Conservation (phyloP, 2,329 filamentous ascomycete genomes). For the Seiridium unicorne region DNA sequence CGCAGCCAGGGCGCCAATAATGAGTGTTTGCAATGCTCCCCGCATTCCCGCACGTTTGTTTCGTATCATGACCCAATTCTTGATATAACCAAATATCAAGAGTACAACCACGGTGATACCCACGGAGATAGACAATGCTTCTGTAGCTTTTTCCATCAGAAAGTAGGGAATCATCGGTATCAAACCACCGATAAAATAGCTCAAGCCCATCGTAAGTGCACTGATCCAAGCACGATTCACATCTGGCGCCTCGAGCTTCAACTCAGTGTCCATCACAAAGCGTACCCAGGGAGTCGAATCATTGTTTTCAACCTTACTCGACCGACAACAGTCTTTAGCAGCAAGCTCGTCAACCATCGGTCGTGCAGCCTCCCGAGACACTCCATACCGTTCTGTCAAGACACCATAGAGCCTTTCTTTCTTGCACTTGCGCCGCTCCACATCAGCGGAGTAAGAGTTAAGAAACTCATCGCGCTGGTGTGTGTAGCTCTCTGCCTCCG, state of each 20-base stretch:
- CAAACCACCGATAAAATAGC: slow-evolving; percentile 57
- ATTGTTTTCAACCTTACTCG: slow-evolving; percentile 3
- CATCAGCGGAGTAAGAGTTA: background rate
- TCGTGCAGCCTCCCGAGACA: slow-evolving; percentile 24
- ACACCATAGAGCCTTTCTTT: slow-evolving; percentile 19
- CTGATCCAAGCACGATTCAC: slow-evolving; percentile 33
- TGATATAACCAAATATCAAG: slow-evolving; percentile 43
- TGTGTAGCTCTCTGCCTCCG: slow-evolving; percentile 30
- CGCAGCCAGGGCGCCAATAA: slow-evolving; percentile 64
- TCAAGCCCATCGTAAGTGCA: slow-evolving; percentile 53
- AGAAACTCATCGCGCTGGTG: background rate
- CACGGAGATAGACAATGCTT: slow-evolving; percentile 41
- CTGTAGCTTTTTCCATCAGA: slow-evolving; percentile 30
- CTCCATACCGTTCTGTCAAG: slow-evolving; percentile 23
- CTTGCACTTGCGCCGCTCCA: background rate
- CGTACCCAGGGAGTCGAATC: slow-evolving; percentile 29
- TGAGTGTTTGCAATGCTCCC: slow-evolving; percentile 62
- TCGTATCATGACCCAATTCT: slow-evolving; percentile 44
- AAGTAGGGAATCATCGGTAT: slow-evolving; percentile 56
- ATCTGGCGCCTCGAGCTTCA: slow-evolving; percentile 25
- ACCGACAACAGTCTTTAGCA: background rate
- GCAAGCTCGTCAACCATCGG: slow-evolving; percentile 31
- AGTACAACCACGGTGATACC: slow-evolving; percentile 41
- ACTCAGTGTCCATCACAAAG: slow-evolving; percentile 37
- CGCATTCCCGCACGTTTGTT: slow-evolving; percentile 53